phyloP scores from a whole-genome alignment of 2,329 filamentous ascomycete genomes.

The Beauveria brongniartii region DNA sequence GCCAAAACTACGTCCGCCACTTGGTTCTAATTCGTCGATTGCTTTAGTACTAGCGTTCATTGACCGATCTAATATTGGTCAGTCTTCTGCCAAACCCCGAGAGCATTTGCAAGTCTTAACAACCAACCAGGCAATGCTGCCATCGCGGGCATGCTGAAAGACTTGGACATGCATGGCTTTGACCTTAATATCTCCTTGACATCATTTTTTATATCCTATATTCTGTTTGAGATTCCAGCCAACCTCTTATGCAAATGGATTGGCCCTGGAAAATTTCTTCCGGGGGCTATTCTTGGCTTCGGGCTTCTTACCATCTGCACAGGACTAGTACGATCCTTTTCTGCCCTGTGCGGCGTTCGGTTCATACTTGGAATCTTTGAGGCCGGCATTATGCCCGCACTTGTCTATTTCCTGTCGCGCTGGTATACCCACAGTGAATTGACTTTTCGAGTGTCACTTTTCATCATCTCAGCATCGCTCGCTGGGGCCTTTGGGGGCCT shows the following conservation, averaged over 20 bases:
- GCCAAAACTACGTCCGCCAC: not conserved
- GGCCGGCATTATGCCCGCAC: slow-evolving; percentile 57
- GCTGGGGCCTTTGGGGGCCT: slow-evolving; percentile 62
- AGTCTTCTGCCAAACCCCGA: slow-evolving; percentile 5
- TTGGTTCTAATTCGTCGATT: not conserved
- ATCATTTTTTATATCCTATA: slow-evolving; percentile 57
- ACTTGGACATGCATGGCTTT: slow-evolving; percentile 44
- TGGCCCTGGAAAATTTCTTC: slow-evolving; percentile 59
- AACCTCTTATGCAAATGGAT: slow-evolving; percentile 57
- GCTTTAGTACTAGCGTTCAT: slow-evolving; percentile 37
- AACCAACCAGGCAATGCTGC: slow-evolving; percentile 44
- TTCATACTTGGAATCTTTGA: slow-evolving; percentile 56
- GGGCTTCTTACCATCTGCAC: slow-evolving; percentile 53
- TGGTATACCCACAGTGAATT: slow-evolving; percentile 58
- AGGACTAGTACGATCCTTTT: slow-evolving; percentile 47
- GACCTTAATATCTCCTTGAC: slow-evolving; percentile 56
- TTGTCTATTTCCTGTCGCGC: slow-evolving; percentile 56
- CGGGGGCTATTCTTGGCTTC: slow-evolving; percentile 47
- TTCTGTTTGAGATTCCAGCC: slow-evolving; percentile 55
- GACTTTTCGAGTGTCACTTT: slow-evolving; percentile 53
- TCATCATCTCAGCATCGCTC: slow-evolving; percentile 57
- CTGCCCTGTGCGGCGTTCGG: slow-evolving; percentile 42
- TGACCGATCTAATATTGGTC: slow-evolving; percentile 59
- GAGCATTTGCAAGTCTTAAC: not conserved
- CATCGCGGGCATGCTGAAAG: slow-evolving; percentile 48